Evolutionary conservation across 2,329 filamentous ascomycete genomes (phyloP).

Genomic region (Paecilomyces sp.): DNA sequence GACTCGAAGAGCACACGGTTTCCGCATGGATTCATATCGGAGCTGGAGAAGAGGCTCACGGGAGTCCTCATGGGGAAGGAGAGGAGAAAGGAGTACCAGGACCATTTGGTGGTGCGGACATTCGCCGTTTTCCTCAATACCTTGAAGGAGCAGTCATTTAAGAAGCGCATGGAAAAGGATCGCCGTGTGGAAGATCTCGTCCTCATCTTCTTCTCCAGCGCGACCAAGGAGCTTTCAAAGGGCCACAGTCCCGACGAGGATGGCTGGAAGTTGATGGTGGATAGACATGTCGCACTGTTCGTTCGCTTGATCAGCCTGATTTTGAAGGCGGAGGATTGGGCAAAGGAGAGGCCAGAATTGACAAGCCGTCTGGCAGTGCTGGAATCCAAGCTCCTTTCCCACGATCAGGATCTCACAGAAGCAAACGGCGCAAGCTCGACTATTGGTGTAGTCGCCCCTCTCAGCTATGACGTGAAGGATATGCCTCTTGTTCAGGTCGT

Average conservation of each 20-base stretch:
- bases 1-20: slow-evolving; percentile 65
- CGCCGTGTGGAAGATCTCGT: slow-evolving; percentile 86
- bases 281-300: slow-evolving; percentile 91
- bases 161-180: slow-evolving; percentile 89
- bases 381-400: slow-evolving; percentile 87
- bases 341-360: slow-evolving; percentile 77
- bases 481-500: slow-evolving; percentile 91
- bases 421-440: slow-evolving; percentile 52
- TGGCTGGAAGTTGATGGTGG: slow-evolving; percentile 83
- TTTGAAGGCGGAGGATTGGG: slow-evolving; percentile 75
- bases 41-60: slow-evolving; percentile 70
- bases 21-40: slow-evolving; percentile 63
- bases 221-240: slow-evolving; percentile 82
- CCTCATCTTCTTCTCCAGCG: slow-evolving; percentile 92
- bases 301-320: slow-evolving; percentile 76
- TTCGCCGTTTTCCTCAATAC: slow-evolving; percentile 93
- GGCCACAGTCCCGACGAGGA: slow-evolving; percentile 72
- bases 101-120: slow-evolving; percentile 82
- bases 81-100: slow-evolving; percentile 78
- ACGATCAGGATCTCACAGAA: slow-evolving; percentile 82
- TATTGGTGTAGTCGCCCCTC: slow-evolving; percentile 72
- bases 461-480: slow-evolving; percentile 90
- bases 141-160: slow-evolving; percentile 81
- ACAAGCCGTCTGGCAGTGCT: slow-evolving; percentile 69
- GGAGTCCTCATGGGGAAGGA: slow-evolving; percentile 76